Evolutionary conservation across 2,329 filamentous ascomycete genomes (phyloP).

Genomic region (Penicillium olsonii): DNA sequence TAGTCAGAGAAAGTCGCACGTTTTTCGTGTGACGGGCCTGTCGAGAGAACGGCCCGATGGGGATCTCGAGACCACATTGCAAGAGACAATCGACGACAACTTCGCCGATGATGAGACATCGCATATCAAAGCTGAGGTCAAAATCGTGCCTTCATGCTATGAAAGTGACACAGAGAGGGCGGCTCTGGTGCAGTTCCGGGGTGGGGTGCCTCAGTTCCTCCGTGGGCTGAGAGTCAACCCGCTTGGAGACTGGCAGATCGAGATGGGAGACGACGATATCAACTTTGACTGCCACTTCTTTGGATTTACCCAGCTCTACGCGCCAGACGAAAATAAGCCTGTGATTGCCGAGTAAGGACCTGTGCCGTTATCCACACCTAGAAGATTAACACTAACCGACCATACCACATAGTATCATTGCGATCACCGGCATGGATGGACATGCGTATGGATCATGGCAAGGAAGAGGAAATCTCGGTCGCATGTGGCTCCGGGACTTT

Average conservation of each 20-base stretch:
- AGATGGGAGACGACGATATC: slow-evolving; percentile 13
- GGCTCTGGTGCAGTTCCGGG: slow-evolving; percentile 10
- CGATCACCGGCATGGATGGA: slow-evolving; percentile 13
- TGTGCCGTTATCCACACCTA: not conserved
- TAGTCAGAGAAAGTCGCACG: slow-evolving; percentile 8
- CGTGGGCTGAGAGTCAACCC: slow-evolving; percentile 6
- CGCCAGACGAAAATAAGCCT: slow-evolving; percentile 6
- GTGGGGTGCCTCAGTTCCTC: slow-evolving; percentile 10
- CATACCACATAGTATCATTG: not conserved
- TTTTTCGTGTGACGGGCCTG: slow-evolving; percentile 14
- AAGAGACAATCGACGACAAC: slow-evolving; percentile 8
- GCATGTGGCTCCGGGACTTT: slow-evolving; percentile 36
- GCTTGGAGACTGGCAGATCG: slow-evolving; percentile 13
- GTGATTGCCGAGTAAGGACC: slow-evolving; percentile 10
- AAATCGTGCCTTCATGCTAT: slow-evolving; percentile 13
- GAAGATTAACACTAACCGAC: not conserved
- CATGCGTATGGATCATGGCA: slow-evolving; percentile 38
- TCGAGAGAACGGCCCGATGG: slow-evolving; percentile 5
- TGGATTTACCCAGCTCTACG: slow-evolving; percentile 14
- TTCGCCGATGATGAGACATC: slow-evolving; percentile 10
- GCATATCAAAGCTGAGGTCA: slow-evolving; percentile 4
- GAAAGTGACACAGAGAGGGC: slow-evolving; percentile 9
- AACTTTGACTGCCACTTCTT: slow-evolving; percentile 16
- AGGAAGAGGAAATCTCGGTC: slow-evolving; percentile 21
- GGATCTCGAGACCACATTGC: slow-evolving; percentile 8